Evolutionary conservation across 257 asterid genomes (phyloP), one percentile per base, ranked within the genome.

Genomic region (Thymus quinquecostatus): DNA sequence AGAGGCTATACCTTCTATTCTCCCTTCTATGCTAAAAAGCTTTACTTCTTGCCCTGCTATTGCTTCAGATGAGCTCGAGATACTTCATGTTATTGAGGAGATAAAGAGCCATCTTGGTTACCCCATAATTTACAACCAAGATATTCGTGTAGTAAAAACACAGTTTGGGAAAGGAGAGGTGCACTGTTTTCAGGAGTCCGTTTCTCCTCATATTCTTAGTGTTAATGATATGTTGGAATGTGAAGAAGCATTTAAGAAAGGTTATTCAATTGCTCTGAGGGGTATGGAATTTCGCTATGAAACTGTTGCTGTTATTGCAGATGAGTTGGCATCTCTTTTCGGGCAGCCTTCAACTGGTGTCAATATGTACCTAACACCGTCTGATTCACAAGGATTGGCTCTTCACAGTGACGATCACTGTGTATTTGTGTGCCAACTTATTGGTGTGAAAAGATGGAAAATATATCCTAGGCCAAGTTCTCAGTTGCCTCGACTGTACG

Each of bases 271-370:
- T 62, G 96, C 97, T 53, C 58, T 92, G 32, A 96, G 95, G 36
- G 97, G 97, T 38, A 76, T 89, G 85, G 95, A 84, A 69, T 86
- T 89, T 53, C 87, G 96, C 0, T 80, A 74, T 71, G 81, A 54
- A 77, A 70, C 77, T 70, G 70, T 92, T 71, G 86, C 90, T 78
- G 79, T 83, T 48, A 78, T 87, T 83, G 92, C 92, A 10, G 89
- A 86, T 63, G 84, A 70, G 32, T 70, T 92, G 50, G 95, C 96
- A 2, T 79, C 86, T 64, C 80, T 89, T 63, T 92, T 89, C 67
- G 97, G 96, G 75, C 97, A 86, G 79, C 97, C 97, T 56, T 89
- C 97, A 27, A 85, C 84, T 27, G 97, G 96, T 28, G 91, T 84
- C 33, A 92, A 92, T 78, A 76, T 92, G 93, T 92, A 92, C 84